These are phyloP conservation scores for Pyrrhoderma lamaoense DNA, from an alignment of 1,284 basidiomycete genomes.

Conservation along the genomic window DNA sequence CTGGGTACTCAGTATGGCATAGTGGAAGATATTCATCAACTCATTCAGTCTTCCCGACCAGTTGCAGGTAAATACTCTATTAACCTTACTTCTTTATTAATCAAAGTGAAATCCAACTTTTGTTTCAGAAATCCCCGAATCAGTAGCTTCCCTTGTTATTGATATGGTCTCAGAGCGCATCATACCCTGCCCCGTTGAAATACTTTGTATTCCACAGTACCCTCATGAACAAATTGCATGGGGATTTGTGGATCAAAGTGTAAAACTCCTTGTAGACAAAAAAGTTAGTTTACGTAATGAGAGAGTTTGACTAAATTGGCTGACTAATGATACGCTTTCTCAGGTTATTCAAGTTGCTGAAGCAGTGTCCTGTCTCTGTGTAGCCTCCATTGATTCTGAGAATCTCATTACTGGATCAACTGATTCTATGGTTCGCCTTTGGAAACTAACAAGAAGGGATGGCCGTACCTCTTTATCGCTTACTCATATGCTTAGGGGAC, in stretches of 20 bases:
- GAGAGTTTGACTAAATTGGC: constrained; percentile 14
- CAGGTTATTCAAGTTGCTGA: constrained; percentile 73
- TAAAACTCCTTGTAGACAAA: constrained; percentile 56
- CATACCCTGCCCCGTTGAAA: constrained; percentile 55
- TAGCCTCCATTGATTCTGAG: constrained; percentile 65
- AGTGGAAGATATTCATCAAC: constrained; percentile 66
- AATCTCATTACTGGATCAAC: constrained; percentile 71
- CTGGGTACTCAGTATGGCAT: constrained; percentile 68
- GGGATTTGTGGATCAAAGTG: constrained; percentile 40
- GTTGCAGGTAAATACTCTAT: constrained; percentile 44
- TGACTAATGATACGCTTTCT: neutral
- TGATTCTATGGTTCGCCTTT: constrained; percentile 73
- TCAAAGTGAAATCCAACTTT: too few relatives aligned
- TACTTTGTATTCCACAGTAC: constrained; percentile 51
- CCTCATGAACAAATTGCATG: constrained; percentile 68
- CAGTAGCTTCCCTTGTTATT: constrained; percentile 47
- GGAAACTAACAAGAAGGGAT: constrained; percentile 48
- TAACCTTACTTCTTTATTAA: too few relatives aligned
- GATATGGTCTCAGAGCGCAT: constrained; percentile 55
- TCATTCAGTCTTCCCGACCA: constrained; percentile 50
- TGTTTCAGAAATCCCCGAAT: constrained; percentile 41
- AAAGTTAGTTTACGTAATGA: constrained; percentile 37
- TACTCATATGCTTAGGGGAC: constrained; percentile 73
- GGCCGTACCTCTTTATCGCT: constrained; percentile 33
- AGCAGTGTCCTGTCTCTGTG: constrained; percentile 64